Evolutionary conservation across 2,329 filamentous ascomycete species (phyloP).

Genomic region (Neoarthrinium moseri): DNA sequence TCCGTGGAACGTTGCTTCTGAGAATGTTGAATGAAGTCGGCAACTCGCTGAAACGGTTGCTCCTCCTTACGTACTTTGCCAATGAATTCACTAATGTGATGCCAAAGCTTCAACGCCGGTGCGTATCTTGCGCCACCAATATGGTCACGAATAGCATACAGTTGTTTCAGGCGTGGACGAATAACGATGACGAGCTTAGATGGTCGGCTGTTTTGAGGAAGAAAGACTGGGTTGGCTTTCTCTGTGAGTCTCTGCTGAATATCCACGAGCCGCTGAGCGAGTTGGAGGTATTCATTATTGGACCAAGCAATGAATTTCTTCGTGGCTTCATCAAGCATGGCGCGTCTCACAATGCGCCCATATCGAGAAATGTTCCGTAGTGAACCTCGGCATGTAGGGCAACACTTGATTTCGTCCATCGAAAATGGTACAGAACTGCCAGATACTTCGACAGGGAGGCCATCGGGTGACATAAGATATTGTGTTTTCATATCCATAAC

Average conservation of each 20-base stretch:
- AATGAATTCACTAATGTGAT: constrained; percentile 17
- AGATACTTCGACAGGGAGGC: constrained; percentile 30
- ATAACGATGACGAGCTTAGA: constrained; percentile 1
- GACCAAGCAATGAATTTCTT: constrained; percentile 63
- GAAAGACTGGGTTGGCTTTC: neutral
- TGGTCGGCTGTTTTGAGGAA: constrained; percentile 2
- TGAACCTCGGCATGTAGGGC: constrained; percentile 59
- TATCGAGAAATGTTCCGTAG: constrained; percentile 60
- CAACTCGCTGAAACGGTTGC: constrained; percentile 48
- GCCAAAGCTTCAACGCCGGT: constrained; percentile 18
- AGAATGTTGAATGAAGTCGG: constrained; percentile 40
- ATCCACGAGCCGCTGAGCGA: constrained; percentile 27
- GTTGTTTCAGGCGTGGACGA: constrained; percentile 14
- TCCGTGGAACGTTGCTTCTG: constrained; percentile 25
- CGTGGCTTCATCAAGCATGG: constrained; percentile 60
- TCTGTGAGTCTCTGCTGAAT: constrained; percentile 12
- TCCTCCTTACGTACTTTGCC: constrained; percentile 39
- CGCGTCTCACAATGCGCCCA: constrained; percentile 58
- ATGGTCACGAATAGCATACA: constrained; percentile 15
- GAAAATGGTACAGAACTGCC: constrained; percentile 46
- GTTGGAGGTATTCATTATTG: constrained; percentile 36
- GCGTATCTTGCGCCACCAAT: constrained; percentile 19
- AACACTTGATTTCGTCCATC: constrained; percentile 46
- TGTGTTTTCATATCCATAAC: constrained; percentile 52
- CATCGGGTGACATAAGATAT: constrained; percentile 42